Evolutionary conservation across 2,329 filamentous ascomycete genomes (phyloP), one percentile per base, ranked within the genome.

Genomic region (Alternaria hordeiaustralica): DNA sequence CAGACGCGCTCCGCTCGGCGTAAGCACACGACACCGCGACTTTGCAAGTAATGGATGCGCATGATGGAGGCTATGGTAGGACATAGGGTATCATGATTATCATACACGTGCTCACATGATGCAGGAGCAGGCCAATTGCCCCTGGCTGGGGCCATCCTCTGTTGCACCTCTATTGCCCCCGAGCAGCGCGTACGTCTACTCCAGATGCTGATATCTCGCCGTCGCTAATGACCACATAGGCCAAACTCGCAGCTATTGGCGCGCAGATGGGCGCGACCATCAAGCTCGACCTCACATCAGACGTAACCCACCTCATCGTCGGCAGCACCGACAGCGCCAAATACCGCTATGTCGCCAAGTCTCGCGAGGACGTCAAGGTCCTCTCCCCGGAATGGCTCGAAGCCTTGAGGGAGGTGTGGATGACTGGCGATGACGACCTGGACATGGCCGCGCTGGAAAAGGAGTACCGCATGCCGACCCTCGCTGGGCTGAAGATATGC

Each of bases 231-330:
- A 36, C 13, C 18, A 20, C 28, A 9, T 66, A 86, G 85, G 78
- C 81, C 46, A 84, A 88, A 58, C 85, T 93, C 53, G 88, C 87
- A 15, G 81, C 85, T 53, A 88, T 89, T 64, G 92, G 92, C 18
- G 81, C 85, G 67, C 89, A 97, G 76, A 93, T 99, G 84, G 96
- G 96, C 68, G 96, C 94, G 55, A 81, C 87, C 64, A 92, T 97
- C 85, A 94, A 92, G 73, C 91, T 94, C 79, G 94, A 99, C 79
- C 88, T 99, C 47, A 98, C 94, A n/a, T 92, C 92, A 60, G 93
- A 97, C 79, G 93, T 97, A 51, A 98, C 96, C 6, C 96, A 99
- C 82, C 89, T 99, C 50, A 87, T 99, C 67, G 93, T 97, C 65
- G 96, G 94, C 78, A 90, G 92, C 73, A 92, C 93, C 74, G 88